Evolutionary conservation across 2,329 filamentous ascomycete genomes (phyloP).

Genomic region (Ceratocystis destructans): DNA sequence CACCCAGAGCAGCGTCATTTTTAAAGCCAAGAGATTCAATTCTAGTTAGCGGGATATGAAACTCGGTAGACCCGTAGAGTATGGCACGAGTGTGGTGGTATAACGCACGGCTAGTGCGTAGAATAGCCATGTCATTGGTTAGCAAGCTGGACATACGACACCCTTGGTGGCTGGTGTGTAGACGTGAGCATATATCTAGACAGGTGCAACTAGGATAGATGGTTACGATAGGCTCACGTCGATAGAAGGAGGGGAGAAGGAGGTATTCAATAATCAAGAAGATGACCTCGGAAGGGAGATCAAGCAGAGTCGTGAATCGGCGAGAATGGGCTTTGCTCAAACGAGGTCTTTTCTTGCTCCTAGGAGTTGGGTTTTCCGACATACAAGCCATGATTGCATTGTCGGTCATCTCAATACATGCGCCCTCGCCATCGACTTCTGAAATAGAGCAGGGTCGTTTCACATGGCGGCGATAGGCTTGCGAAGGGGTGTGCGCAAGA

Average conservation of each 20-base stretch:
- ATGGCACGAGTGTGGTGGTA: slow-evolving; percentile 29
- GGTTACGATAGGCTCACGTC: slow-evolving; percentile 25
- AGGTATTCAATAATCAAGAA: slow-evolving; percentile 14
- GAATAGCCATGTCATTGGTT: slow-evolving; percentile 24
- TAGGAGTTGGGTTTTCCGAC: neutral
- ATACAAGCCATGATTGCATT: neutral
- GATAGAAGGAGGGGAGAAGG: neutral
- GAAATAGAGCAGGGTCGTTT: neutral
- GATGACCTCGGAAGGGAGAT: slow-evolving; percentile 15
- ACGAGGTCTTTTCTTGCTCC: neutral
- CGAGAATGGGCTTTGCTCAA: neutral
- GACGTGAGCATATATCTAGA: slow-evolving; percentile 23
- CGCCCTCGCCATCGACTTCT: neutral
- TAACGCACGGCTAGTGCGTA: slow-evolving; percentile 27
- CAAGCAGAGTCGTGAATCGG: neutral
- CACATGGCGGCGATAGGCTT: neutral
- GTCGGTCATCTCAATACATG: neutral
- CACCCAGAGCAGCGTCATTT: neutral
- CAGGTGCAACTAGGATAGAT: slow-evolving; percentile 26
- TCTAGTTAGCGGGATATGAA: slow-evolving; percentile 29
- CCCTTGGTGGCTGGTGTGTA: slow-evolving; percentile 25
- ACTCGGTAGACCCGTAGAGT: slow-evolving; percentile 36
- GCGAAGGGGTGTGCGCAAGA: neutral
- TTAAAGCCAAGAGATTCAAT: slow-evolving; percentile 19
- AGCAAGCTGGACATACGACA: slow-evolving; percentile 25